phyloP scores from a whole-genome alignment of 148 eudicot species.

The Vaccinium darrowii region DNA sequence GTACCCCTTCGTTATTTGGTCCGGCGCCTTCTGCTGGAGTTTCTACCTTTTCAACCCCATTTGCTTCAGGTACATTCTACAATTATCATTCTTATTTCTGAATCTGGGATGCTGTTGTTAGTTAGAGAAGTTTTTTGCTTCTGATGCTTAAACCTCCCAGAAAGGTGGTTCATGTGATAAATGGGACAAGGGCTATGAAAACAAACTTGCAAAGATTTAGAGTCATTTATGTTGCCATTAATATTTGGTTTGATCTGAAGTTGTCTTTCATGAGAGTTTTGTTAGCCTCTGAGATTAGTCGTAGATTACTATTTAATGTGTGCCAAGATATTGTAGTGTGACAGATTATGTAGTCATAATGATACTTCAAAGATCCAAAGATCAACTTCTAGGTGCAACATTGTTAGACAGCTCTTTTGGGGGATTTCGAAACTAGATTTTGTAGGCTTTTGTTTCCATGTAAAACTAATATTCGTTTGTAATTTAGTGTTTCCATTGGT shows the following conservation, averaged over 20 bases:
- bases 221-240: background rate
- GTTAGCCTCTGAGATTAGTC: background rate
- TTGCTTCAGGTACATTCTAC: constrained; percentile 52
- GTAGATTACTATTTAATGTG: background rate
- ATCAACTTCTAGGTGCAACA: background rate
- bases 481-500: no score
- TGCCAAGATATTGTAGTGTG: background rate
- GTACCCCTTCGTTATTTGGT: constrained; percentile 42
- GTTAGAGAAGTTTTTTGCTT: background rate
- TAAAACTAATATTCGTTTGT: no score
- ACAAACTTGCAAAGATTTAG: background rate
- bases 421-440: background rate
- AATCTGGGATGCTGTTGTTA: background rate
- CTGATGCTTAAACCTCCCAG: background rate
- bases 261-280: background rate
- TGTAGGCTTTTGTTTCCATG: background rate
- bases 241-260: background rate
- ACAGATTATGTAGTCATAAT: background rate
- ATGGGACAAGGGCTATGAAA: background rate
- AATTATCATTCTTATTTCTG: background rate
- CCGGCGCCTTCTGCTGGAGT: constrained; percentile 50
- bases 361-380: background rate
- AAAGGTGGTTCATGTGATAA: background rate
- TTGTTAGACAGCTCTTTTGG: background rate
- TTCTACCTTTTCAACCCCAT: constrained; percentile 59